phyloP scores from a whole-genome alignment of 331 rosid genomes.

The Pyracantha coccinea region DNA sequence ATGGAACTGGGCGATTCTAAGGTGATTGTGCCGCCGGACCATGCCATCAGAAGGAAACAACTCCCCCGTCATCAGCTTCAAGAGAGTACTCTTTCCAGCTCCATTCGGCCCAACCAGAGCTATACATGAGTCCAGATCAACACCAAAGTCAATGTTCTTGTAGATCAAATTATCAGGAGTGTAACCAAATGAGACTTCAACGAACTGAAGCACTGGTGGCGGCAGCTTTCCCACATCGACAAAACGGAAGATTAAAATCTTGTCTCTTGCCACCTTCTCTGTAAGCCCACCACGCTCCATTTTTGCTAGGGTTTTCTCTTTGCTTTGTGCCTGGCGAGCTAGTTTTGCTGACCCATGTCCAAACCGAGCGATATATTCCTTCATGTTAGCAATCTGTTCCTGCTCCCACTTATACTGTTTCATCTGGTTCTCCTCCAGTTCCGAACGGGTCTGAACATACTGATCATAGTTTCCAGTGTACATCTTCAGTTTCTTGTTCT shows the following conservation, averaged over 20 bases:
- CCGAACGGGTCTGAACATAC: constrained; percentile 92
- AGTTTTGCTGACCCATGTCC: constrained; percentile 98
- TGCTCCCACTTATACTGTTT: constrained; percentile 98
- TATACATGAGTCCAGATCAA: constrained; percentile 85
- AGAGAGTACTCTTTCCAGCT: constrained; percentile 96
- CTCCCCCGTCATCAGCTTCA: constrained; percentile 98
- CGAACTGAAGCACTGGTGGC: constrained; percentile 97
- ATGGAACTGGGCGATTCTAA: constrained; percentile 90
- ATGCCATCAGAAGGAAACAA: constrained; percentile 82
- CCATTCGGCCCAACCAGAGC: constrained; percentile 99
- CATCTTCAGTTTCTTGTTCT: constrained; percentile 66
- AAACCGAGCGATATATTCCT: constrained; percentile 97
- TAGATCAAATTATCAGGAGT: constrained; percentile 88
- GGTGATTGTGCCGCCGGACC: constrained; percentile 97
- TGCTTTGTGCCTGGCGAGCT: constrained; percentile 99
- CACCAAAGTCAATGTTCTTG: constrained; percentile 85
- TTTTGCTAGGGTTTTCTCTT: constrained; percentile 92
- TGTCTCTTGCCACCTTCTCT: constrained; percentile 77
- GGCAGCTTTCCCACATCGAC: constrained; percentile 98
- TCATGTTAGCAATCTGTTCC: constrained; percentile 91
- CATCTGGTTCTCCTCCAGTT: constrained; percentile 97
- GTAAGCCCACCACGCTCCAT: constrained; percentile 99
- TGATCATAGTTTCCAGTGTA: constrained; percentile 93
- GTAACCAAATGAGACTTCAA: constrained; percentile 88
- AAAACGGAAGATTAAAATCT: constrained; percentile 79